These are phyloP conservation scores for Cercospora brassicicola DNA, from an alignment of 2,329 filamentous ascomycete species.

Conservation along the genomic window DNA sequence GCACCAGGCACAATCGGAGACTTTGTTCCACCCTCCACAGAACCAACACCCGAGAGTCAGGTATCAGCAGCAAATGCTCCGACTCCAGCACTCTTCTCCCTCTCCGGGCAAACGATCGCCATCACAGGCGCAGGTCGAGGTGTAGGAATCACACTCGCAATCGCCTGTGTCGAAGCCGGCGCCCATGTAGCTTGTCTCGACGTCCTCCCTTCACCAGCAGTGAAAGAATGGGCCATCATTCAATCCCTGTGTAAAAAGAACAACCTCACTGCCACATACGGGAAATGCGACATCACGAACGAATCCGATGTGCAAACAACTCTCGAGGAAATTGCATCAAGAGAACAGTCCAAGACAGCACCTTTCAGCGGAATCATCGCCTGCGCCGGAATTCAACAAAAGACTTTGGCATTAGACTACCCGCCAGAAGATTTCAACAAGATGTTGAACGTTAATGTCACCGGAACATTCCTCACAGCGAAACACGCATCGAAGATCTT, in stretches of 20 bases:
- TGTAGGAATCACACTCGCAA: conserved; percentile 35
- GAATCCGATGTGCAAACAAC: conserved; percentile 46
- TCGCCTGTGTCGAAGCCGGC: conserved; percentile 35
- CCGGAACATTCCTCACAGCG: conserved; percentile 41
- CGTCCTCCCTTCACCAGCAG: conserved; percentile 54
- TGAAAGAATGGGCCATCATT: conserved; percentile 63
- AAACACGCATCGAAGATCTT: conserved; percentile 40
- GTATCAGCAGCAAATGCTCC: conserved; percentile 29
- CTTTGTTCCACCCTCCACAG: conserved; percentile 23
- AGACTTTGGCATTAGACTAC: conserved; percentile 38
- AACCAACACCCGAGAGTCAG: conserved; percentile 29
- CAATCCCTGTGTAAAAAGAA: conserved; percentile 61
- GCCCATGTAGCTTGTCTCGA: conserved; percentile 36
- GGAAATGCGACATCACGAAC: conserved; percentile 74
- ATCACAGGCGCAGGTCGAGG: conserved; percentile 37
- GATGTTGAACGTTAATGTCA: conserved; percentile 43
- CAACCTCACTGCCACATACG: conserved; percentile 66
- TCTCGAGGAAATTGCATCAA: conserved; percentile 64
- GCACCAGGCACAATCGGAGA: conserved; percentile 31
- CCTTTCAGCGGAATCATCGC: conserved; percentile 54
- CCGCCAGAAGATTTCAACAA: conserved; percentile 37
- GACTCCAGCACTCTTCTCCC: conserved; percentile 29
- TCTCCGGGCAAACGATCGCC: conserved; percentile 29
- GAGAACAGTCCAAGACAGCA: conserved; percentile 66
- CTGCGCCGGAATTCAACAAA: conserved; percentile 34